Evolutionary conservation across 306 rosid genomes (phyloP), one percentile per base, ranked within the genome.

Genomic region (Neltuma alba): DNA sequence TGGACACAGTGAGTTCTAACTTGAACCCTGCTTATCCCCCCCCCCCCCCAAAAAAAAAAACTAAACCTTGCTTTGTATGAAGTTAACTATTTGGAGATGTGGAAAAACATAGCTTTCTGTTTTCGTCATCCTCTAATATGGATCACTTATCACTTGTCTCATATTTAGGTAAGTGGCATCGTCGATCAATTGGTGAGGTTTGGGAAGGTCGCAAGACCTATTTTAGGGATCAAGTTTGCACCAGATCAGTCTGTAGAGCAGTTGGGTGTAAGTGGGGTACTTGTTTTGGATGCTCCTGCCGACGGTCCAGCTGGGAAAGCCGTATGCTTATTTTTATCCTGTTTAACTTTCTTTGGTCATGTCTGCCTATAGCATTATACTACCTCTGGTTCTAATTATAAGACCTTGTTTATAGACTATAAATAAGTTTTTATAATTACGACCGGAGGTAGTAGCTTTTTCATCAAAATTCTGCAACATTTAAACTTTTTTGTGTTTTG

Each of bases 181-280:
- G 61, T 54, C 21, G 61, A 54, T 9, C 61, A 54, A 54, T 54
- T 54, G 61, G 61, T n/a, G 28, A 54, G 27, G 61, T 54, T 54
- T 54, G 61, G 28, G 28, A 54, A 54, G 61, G 61, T 54, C 30
- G 23, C 61, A 21, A 54, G 61, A n/a, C 61, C 61, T 54, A 21
- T 54, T 21, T 54, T 54, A 54, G 61, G 61, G 27, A 54, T 54
- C 61, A 54, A 9, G 61, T 54, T 54, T 54, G 61, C 61, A 54
- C 61, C 61, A n/a, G 61, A 54, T 54, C 61, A 54, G 61, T n/a
- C 61, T 54, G 61, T 54, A 30, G 61, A 54, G 61, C 61, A 21
- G 30, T 54, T 54, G 61, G 61, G 61, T 54, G 61, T 21, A 54
- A 54, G 61, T 54, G 61, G 61, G 21, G 61, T 54, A 30, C 61